Percentiles rank a stretch among this genome's conserved stretches.
Evolutionary conservation across 1,284 basidiomycete genomes (phyloP).

Genomic region (Chiua sp.): DNA sequence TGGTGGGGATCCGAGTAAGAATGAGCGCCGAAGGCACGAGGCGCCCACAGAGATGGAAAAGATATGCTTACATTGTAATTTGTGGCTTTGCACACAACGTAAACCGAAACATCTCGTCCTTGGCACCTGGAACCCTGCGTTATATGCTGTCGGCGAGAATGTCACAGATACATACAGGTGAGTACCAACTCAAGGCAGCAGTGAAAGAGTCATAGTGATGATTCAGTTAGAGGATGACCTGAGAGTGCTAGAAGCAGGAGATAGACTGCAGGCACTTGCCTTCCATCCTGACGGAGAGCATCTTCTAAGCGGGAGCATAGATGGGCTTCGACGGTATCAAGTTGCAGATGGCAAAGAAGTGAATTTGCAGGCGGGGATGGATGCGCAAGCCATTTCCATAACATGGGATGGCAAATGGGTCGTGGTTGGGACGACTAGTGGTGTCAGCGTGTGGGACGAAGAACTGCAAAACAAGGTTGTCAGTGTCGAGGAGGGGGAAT

Average conservation of each 20-base stretch:
- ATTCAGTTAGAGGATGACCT: background rate
- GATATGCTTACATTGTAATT: no score
- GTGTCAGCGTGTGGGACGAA: background rate
- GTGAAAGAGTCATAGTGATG: background rate
- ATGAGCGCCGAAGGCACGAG: no score
- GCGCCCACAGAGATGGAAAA: no score
- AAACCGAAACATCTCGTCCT: no score
- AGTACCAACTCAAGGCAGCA: background rate
- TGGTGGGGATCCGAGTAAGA: no score
- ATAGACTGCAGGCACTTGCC: no score
- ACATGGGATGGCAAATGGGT: background rate
- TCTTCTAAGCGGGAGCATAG: background rate
- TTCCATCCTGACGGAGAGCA: background rate
- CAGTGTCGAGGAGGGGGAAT: no score
- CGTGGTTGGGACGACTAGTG: background rate
- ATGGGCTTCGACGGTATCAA: background rate
- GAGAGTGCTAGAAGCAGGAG: no score
- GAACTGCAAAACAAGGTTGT: background rate
- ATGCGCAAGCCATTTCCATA: background rate
- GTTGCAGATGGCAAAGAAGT: background rate
- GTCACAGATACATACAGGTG: background rate
- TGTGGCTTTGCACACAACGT: no score
- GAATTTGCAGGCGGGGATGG: background rate
- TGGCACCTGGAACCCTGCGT: no score
- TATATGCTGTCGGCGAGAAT: no score